Base-by-base conservation (phyloP, 805 yeast genomes). In the Cyberlindnera lachancei region DNA sequence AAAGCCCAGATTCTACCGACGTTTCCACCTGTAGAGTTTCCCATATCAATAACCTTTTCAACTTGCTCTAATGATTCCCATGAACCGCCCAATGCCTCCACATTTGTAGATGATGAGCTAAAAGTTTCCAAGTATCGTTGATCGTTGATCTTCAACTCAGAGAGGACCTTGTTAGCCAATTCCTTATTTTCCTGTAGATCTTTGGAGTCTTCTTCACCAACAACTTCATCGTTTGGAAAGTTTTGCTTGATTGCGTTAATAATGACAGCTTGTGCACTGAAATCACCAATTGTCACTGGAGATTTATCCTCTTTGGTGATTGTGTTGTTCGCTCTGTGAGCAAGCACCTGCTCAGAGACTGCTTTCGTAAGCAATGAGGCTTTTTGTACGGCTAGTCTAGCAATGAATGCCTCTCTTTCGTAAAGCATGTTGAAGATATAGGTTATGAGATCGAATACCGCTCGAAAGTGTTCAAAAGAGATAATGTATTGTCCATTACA, bases 221-320 rank as follows among this genome's bases (percentile, higher is more conserved):
- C 94, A 38, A 92, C 75, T 35, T 75, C 78, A 55, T 92, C 98
- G 4, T 52, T 44, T 2, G 96, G 95, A 64, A 92, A 92, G 43
- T 79, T 81, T 33, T 71, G 56, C 48, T 73, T 68, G 36, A 92
- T 72, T 3, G 96, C 88, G 36, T 85, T 75, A 57, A 87, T 90
- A 36, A 92, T 77, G 27, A 90, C 73, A 0, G 96, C 95, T 52
- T 92, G 99, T 0, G 96, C 88, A 4, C 95, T 95, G 53, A 82
- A 92, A 56, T 92, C 99, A 13, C 97, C 98, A 35, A 84, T 66
- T 2, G 99, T 92, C 12, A 92, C 99, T 1, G 99, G 99, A 1
- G 96, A 85, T 40, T 77, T 75, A 55, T 90, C 99, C 25, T 72
- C 70, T 54, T 92, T 92, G 38, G 86, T 79, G 35, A 86, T 71